A percentile compares a stretch with the other conserved stretches of the same genome.
Conservation (phyloP, 2,329 filamentous ascomycete species). For the Cryphonectria radicalis region DNA sequence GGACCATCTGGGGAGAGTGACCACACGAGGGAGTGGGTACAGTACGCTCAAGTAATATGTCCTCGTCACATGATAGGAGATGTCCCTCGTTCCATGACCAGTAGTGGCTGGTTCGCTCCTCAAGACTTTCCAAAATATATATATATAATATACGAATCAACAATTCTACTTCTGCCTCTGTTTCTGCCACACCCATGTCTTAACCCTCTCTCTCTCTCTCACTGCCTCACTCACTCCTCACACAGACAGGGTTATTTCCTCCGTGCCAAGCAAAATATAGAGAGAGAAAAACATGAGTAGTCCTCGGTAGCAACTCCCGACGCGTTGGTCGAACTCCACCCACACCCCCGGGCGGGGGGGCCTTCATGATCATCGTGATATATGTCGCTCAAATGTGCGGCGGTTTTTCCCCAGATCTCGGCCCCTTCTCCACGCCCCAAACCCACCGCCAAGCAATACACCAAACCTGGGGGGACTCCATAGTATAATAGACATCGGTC, state of each 20-base stretch:
- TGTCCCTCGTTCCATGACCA: neutral
- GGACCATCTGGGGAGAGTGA: neutral
- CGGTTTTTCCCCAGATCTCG: neutral
- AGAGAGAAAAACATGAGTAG: neutral
- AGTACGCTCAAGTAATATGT: neutral
- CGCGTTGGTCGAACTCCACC: neutral
- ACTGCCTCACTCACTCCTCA: too few species aligned
- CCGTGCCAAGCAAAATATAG: neutral
- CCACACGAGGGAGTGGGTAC: neutral
- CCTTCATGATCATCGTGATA: neutral
- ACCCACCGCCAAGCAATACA: neutral
- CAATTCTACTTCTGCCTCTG: too few species aligned
- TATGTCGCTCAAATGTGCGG: neutral
- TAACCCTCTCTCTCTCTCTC: too few species aligned
- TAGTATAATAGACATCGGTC: neutral
- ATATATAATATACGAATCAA: neutral
- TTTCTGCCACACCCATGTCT: neutral
- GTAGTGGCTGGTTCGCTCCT: neutral
- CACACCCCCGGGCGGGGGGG: too few species aligned
- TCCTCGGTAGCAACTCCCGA: neutral
- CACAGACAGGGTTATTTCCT: neutral
- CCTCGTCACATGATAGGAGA: neutral
- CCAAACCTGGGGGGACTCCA: neutral
- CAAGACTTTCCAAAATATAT: neutral
- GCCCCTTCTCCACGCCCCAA: too few species aligned